Conservation (phyloP, 116 monocot species). For the Iris pallida region DNA sequence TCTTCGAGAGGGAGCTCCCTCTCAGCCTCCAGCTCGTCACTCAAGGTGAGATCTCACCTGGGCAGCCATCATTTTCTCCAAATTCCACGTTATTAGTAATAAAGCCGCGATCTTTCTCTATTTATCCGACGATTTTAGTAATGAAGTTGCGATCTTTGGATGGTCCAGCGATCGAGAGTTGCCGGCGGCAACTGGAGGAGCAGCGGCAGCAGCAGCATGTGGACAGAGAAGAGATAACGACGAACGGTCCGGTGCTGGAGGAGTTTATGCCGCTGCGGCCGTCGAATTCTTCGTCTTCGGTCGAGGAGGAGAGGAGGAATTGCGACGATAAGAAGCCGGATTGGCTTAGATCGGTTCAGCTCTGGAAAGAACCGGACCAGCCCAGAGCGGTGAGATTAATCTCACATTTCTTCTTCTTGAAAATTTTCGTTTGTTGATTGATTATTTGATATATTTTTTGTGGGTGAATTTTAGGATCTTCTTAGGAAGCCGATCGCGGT, state of each 20-base stretch:
- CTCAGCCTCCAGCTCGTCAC: conserved; percentile 68
- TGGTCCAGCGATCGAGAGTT: conserved; percentile 66
- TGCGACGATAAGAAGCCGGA: conserved; percentile 43
- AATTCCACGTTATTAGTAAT: background rate
- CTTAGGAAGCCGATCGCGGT: conserved; percentile 40
- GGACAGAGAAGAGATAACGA: conserved; percentile 18
- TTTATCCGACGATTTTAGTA: background rate
- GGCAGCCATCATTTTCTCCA: background rate
- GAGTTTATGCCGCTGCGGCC: conserved; percentile 82
- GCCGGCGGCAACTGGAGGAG: conserved; percentile 23
- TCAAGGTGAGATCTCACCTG: conserved; percentile 27
- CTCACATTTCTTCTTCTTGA: background rate
- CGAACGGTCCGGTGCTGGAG: conserved; percentile 56
- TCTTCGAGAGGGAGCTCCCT: conserved; percentile 80
- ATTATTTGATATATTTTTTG: background rate
- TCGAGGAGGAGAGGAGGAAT: conserved; percentile 17
- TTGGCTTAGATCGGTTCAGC: conserved; percentile 77
- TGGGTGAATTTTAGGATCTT: conserved; percentile 17
- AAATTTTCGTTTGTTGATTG: background rate
- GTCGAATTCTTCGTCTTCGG: conserved; percentile 18
- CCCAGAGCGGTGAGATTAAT: conserved; percentile 2
- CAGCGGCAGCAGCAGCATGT: conserved; percentile 32
- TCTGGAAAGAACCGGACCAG: conserved; percentile 49
- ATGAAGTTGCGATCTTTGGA: background rate
- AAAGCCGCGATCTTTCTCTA: background rate